These are phyloP conservation scores for Macrophomina tecta DNA, from an alignment of 2,329 filamentous ascomycete genomes.

Conservation along the genomic window DNA sequence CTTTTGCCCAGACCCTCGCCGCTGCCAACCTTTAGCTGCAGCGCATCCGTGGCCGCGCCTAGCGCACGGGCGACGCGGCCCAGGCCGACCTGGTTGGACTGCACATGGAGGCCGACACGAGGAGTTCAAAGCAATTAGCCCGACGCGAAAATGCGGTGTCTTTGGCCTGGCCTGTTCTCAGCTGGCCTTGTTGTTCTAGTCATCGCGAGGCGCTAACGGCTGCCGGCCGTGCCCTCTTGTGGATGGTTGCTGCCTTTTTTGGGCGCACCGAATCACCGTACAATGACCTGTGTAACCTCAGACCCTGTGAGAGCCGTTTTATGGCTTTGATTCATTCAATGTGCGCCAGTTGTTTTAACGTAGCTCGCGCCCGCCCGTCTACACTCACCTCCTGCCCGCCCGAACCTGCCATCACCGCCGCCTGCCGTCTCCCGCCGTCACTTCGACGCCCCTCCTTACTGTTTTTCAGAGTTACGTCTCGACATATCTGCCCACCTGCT, in stretches of 20 bases:
- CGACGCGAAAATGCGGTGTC: not conserved
- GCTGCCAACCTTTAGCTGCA: slow-evolving; percentile 2
- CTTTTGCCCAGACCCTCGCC: not conserved
- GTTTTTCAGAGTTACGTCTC: not conserved
- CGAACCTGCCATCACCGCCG: not conserved
- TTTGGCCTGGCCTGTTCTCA: not conserved
- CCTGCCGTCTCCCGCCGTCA: not conserved
- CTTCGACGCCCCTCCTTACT: not conserved
- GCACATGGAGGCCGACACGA: not conserved
- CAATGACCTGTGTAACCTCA: slow-evolving; percentile 13
- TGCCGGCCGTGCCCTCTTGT: not conserved
- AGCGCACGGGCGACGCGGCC: not conserved
- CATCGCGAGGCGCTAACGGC: not conserved
- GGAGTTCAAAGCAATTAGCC: not conserved
- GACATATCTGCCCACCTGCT: not conserved
- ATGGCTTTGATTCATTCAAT: not conserved
- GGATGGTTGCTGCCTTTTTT: not conserved
- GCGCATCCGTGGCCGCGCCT: not conserved
- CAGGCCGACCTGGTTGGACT: not conserved
- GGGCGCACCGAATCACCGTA: slow-evolving; percentile 2
- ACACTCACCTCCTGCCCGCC: not conserved
- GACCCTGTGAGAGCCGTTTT: slow-evolving; percentile 1
- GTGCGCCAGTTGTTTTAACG: slow-evolving; percentile 1
- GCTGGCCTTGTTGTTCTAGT: not conserved
- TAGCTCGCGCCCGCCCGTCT: slow-evolving; percentile 13